Evolutionary conservation across 1,284 basidiomycete genomes (phyloP).

Genomic region (Fomitopsis schrenkii): DNA sequence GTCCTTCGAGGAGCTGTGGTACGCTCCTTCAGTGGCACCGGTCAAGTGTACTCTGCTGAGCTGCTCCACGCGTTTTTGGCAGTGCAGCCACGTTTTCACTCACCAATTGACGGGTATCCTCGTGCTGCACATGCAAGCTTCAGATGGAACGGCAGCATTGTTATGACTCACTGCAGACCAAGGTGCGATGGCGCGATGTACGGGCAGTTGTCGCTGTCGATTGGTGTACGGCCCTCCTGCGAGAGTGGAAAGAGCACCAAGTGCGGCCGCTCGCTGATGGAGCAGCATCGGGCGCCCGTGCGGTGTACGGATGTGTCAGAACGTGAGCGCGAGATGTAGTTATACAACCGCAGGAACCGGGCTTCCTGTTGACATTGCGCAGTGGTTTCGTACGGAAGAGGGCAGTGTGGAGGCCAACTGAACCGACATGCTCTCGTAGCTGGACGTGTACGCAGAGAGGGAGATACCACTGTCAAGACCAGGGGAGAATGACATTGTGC

Average conservation of each 20-base stretch:
- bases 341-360: background rate
- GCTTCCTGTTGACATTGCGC: background rate
- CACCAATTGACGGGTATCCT: no score
- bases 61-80: no score
- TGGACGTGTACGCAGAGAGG: background rate
- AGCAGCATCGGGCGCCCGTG: slow-evolving; percentile 21
- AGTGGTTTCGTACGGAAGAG: background rate
- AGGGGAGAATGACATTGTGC: slow-evolving; percentile 1
- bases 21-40: no score
- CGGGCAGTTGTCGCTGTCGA: slow-evolving; percentile 13
- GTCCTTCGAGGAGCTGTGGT: no score
- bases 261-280: slow-evolving; percentile 38
- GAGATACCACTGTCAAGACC: slow-evolving; percentile 17
- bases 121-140: no score
- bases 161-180: no score
- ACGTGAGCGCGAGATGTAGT: slow-evolving; percentile 13
- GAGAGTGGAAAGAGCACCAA: slow-evolving; percentile 13
- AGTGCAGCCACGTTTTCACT: no score
- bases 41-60: no score
- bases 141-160: no score
- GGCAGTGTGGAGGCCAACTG: background rate
- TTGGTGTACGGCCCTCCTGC: slow-evolving; percentile 1
- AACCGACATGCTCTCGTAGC: no score
- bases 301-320: slow-evolving; percentile 17
- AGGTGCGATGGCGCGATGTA: no score